Base-by-base conservation (phyloP, 768 basidiomycete genomes). In the Agaricus sinodeliciosus region DNA sequence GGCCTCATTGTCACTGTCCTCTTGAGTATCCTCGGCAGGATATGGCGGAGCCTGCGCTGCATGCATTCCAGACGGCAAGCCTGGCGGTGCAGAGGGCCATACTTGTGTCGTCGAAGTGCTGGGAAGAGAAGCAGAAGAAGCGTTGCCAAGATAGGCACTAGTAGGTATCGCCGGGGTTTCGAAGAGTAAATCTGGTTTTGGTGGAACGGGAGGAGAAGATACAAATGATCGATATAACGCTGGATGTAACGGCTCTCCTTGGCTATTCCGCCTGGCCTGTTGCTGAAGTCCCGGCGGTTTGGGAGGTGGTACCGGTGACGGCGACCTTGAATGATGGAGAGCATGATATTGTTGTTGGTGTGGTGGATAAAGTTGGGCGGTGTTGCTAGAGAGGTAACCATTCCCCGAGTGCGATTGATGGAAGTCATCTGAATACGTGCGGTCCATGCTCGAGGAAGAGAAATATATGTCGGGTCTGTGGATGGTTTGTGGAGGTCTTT, bases 1-100 rank as follows among this genome's bases (percentile, higher is more conserved):
- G 35, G 74, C 70, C 26, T 75, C 72, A 35, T 74, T 70, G 28
- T 67, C 66, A 18, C 68, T 62, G 28, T 59, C 57, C 22, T 22
- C 43, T 22, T n/a, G 42, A 25, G 61, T 57, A n/a, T 7, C 28
- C 6, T 18, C n/a, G n/a, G 16, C 18, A 19, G 40, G 31, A 11
- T 31, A 4, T 8, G 31, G 31, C 11, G 31, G 31, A 3, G 11
- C 31, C 31, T 31, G 8, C 4, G 31, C 31, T 1, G 31, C 11
- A 31, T 7, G 18, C 13, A 36, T 18, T 28, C 18, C 31, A 31
- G 51, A 46, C 26, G 45, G 36, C 4, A 39, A 31, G 26, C 59
- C 56, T 7, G 59, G 50, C 39, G 53, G 59, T 40, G 60, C 54
- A 41, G 49, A 35, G 42, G 58, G 54, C 49, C 52, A 28, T n/a